Evolutionary conservation across 352 stramenopile species (phyloP), one percentile per base, ranked within the genome.

Genomic region (Phytophthora meadii): DNA sequence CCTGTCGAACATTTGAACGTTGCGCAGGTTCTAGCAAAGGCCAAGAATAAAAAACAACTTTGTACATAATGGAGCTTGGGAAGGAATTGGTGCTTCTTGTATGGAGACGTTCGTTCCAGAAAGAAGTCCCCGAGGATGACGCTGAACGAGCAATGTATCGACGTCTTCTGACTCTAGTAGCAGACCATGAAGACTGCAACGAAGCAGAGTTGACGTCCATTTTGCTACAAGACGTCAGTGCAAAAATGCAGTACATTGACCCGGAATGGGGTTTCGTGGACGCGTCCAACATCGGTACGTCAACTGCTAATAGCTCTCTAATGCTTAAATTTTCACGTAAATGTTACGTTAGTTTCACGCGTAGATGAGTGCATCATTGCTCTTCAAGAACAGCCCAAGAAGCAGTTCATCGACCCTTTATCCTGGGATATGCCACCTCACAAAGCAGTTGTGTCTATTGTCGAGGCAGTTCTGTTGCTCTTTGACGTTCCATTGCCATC

Each of bases 341-440:
- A 14, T 14, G 1, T 36, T 36, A 10, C 54, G 19, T 14, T 61
- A 90, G 83, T 90, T 0, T 72, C 83, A 3, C 65, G 63, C 2
- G 81, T 88, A 11, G 83, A 92, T 40, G 78, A 89, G 15, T 75
- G 77, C 56, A 79, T 77, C 15, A 85, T 92, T 32, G 70, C 72
- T 36, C 69, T 92, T 3, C 81, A 90, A 60, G 79, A 78, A 19
- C 65, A 78, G 41, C 68, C 55, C 6, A 87, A 89, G 60, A 70
- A 70, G 10, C 79, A 84, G 5, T 92, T 92, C 40, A 69, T 92
- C 8, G 79, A 89, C 14, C 76, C 81, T 4, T 64, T 92, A 28
- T 81, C 72, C 2, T 92, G 78, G 81, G 81, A 90, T 62, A 61
- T 90, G 22, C 25, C 54, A 8, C 81, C 83, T 0, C 79, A 82